Percentiles rank a stretch among this genome's conserved stretches.
These are phyloP conservation scores for Candida tetrigidarum DNA, from an alignment of 1,139 yeast genomes.

Conservation along the genomic window DNA sequence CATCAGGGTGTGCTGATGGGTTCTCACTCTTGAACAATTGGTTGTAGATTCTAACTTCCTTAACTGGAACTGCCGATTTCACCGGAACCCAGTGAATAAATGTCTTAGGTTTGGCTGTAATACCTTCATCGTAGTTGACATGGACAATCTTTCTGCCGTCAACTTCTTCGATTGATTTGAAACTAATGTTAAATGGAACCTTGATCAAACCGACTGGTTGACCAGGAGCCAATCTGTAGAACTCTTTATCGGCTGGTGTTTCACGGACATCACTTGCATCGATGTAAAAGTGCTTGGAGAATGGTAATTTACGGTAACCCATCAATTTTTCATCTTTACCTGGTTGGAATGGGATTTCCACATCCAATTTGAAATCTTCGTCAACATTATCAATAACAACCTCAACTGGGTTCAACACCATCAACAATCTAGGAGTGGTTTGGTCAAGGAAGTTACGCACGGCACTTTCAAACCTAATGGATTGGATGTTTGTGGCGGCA, in stretches of 20 bases:
- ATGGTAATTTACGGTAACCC: conserved; percentile 78
- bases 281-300: conserved; percentile 77
- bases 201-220: conserved; percentile 96
- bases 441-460: conserved; percentile 87
- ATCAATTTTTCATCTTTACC: conserved; percentile 68
- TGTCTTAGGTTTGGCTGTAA: conserved; percentile 81
- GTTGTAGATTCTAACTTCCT: conserved; percentile 86
- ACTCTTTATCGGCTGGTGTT: conserved; percentile 47
- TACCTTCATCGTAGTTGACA: conserved; percentile 74
- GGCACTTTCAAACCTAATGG: conserved; percentile 85
- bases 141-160: conserved; percentile 69
- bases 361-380: conserved; percentile 61
- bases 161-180: conserved; percentile 69
- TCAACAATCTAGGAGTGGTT: conserved; percentile 94
- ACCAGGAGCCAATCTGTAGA: conserved; percentile 91
- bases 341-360: conserved; percentile 89
- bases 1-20: conserved; percentile 87
- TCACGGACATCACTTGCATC: conserved; percentile 68
- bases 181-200: conserved; percentile 84
- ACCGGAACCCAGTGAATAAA: conserved; percentile 97
- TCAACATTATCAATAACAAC: conserved; percentile 82
- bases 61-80: conserved; percentile 55
- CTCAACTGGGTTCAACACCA: conserved; percentile 85
- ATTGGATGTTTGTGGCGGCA: conserved; percentile 88
- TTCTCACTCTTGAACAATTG: conserved; percentile 91